Conservation (phyloP, 2,329 filamentous ascomycete genomes). For the Aspergillus udagawae region DNA sequence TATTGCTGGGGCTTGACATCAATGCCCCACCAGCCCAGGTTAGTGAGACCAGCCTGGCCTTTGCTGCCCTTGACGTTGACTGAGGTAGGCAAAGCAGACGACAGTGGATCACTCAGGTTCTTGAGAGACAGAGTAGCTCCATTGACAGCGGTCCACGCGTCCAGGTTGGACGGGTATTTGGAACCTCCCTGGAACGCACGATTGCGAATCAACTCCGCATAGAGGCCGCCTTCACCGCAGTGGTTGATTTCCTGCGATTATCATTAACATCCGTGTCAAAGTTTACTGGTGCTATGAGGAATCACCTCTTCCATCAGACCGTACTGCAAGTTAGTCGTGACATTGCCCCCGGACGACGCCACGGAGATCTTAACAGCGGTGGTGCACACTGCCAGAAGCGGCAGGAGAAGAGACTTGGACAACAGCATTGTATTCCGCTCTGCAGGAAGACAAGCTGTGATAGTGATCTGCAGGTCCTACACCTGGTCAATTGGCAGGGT, state of each 20-base stretch:
- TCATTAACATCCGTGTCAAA: background rate
- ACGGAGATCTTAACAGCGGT: slow-evolving; percentile 25
- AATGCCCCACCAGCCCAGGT: slow-evolving; percentile 52
- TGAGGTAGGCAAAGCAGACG: slow-evolving; percentile 42
- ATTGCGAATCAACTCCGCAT: slow-evolving; percentile 33
- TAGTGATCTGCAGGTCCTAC: slow-evolving; percentile 9
- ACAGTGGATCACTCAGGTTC: slow-evolving; percentile 39
- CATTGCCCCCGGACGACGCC: slow-evolving; percentile 27
- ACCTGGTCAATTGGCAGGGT: background rate
- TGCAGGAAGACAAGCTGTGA: background rate
- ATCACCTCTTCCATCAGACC: slow-evolving; percentile 30
- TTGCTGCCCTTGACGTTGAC: slow-evolving; percentile 39
- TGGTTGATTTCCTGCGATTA: slow-evolving; percentile 27
- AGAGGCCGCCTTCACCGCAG: slow-evolving; percentile 31
- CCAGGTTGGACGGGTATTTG: slow-evolving; percentile 26
- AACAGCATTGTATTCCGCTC: slow-evolving; percentile 14
- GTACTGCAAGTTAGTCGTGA: slow-evolving; percentile 24
- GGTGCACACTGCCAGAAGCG: slow-evolving; percentile 22
- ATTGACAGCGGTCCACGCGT: slow-evolving; percentile 29
- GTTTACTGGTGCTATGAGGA: background rate
- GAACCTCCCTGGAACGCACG: slow-evolving; percentile 32
- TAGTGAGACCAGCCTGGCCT: slow-evolving; percentile 46
- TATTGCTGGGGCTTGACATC: slow-evolving; percentile 47
- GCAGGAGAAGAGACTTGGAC: slow-evolving; percentile 19
- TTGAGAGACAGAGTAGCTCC: slow-evolving; percentile 32